Conservation (phyloP, 31 red algal species). For the Pterothamnion heteromorphum region DNA sequence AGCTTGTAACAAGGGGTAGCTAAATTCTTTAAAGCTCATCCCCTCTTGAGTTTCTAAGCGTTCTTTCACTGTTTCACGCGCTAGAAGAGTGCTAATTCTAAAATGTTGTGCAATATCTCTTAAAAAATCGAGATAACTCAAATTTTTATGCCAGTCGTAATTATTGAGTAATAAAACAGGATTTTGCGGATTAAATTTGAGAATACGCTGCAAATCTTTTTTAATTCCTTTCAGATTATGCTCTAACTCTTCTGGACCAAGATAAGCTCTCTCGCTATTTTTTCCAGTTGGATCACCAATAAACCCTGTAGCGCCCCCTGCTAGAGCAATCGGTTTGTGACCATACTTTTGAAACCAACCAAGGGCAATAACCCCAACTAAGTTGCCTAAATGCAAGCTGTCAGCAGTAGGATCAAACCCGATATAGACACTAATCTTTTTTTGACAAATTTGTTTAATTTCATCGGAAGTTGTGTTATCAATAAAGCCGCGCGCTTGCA, state of each 20-base stretch:
- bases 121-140: slow-evolving; percentile 73
- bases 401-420: slow-evolving; percentile 88
- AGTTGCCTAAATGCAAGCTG: slow-evolving; percentile 72
- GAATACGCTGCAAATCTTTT: slow-evolving; percentile 58
- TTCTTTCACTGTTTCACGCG: slow-evolving; percentile 54
- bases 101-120: slow-evolving; percentile 64
- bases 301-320: slow-evolving; percentile 68
- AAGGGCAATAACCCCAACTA: slow-evolving; percentile 61
- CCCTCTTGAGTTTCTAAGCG: slow-evolving; percentile 60
- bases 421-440: slow-evolving; percentile 43
- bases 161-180: slow-evolving; percentile 59
- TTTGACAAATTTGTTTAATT: background rate
- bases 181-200: background rate
- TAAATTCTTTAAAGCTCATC: slow-evolving; percentile 77
- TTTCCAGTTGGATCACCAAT: slow-evolving; percentile 82
- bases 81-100: slow-evolving; percentile 61
- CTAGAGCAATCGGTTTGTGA: slow-evolving; percentile 60
- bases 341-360: slow-evolving; percentile 63
- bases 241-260: slow-evolving; percentile 47
- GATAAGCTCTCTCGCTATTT: slow-evolving; percentile 52
- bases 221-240: slow-evolving; percentile 54
- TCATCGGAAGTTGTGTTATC: background rate
- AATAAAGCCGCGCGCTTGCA: slow-evolving; percentile 17
- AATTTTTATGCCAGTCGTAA: slow-evolving; percentile 55
- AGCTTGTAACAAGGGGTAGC: slow-evolving; percentile 77